These are phyloP conservation scores for Leccinum ponderosum DNA, from an alignment of 1,284 basidiomycete genomes.

Conservation along the genomic window DNA sequence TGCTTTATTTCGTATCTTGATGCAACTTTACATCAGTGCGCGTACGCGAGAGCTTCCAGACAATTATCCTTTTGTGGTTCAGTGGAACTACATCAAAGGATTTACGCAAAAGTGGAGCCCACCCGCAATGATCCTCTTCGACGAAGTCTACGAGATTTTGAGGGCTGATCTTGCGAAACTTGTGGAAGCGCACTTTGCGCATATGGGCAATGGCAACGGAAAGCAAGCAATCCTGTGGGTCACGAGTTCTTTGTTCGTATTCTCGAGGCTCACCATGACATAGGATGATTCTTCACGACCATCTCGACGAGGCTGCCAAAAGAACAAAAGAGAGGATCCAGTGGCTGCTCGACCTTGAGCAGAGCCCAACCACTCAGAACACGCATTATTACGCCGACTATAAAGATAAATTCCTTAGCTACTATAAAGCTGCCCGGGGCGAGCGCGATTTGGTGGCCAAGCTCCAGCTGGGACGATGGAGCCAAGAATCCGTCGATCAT, in stretches of 20 bases:
- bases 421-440: slow-evolving; percentile 47
- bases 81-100: slow-evolving; percentile 46
- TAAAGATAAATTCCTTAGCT: slow-evolving; percentile 52
- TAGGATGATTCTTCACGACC: slow-evolving; percentile 49
- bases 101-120: slow-evolving; percentile 50
- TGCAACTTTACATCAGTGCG: slow-evolving; percentile 43
- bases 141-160: slow-evolving; percentile 42
- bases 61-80: slow-evolving; percentile 63
- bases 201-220: slow-evolving; percentile 53
- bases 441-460: slow-evolving; percentile 29
- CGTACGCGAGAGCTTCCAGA: slow-evolving; percentile 69
- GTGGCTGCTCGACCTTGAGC: slow-evolving; percentile 57
- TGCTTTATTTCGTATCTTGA: neutral
- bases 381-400: slow-evolving; percentile 58
- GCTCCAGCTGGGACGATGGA: slow-evolving; percentile 7
- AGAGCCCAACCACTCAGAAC: slow-evolving; percentile 56
- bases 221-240: slow-evolving; percentile 56
- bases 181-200: slow-evolving; percentile 47
- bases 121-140: slow-evolving; percentile 52
- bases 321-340: slow-evolving; percentile 42
- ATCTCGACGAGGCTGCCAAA: slow-evolving; percentile 45
- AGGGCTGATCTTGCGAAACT: slow-evolving; percentile 41
- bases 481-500: too few species aligned
- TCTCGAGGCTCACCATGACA: neutral
- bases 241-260: neutral